Evolutionary conservation across 768 basidiomycete genomes (phyloP).

Genomic region (Suillus clintonianus): DNA sequence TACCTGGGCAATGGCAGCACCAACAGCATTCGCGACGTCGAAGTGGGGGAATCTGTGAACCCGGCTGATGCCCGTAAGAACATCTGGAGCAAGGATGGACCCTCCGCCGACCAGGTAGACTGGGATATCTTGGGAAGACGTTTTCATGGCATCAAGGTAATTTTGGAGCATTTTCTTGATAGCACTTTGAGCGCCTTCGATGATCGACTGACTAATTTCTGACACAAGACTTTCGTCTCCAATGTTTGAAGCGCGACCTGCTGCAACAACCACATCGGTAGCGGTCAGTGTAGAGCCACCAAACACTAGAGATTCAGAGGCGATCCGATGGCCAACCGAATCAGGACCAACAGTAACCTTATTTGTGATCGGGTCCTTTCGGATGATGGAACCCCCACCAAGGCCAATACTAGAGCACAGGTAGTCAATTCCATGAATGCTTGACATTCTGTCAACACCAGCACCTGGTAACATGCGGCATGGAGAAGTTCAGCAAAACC

Average conservation of each 20-base stretch:
- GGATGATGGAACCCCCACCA: constrained; percentile 62
- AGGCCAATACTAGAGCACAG: constrained; percentile 50
- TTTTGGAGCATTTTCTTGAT: constrained; percentile 48
- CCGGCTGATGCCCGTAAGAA: constrained; percentile 51
- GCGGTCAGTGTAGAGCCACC: constrained; percentile 59
- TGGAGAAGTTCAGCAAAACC: constrained; percentile 61
- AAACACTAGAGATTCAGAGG: constrained; percentile 52
- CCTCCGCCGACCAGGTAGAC: constrained; percentile 70
- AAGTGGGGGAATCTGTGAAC: constrained; percentile 52
- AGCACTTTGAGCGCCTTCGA: constrained; percentile 38
- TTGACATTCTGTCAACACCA: constrained; percentile 2
- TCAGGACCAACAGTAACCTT: constrained; percentile 61
- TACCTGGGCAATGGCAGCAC: constrained; percentile 49
- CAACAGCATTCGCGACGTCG: constrained; percentile 64
- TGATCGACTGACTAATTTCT: constrained; percentile 22
- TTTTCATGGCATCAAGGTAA: constrained; percentile 66
- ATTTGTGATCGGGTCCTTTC: constrained; percentile 31
- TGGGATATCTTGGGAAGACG: constrained; percentile 54
- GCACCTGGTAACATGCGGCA: constrained; percentile 52
- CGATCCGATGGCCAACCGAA: constrained; percentile 60
- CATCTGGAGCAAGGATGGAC: constrained; percentile 55
- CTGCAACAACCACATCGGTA: constrained; percentile 58
- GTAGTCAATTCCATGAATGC: background rate
- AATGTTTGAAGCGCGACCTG: constrained; percentile 28
- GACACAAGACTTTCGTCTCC: constrained; percentile 27